Evolutionary conservation across 345 rosid species (phyloP), one percentile per base, ranked within the genome.

Genomic region (Iberis pinnata): DNA sequence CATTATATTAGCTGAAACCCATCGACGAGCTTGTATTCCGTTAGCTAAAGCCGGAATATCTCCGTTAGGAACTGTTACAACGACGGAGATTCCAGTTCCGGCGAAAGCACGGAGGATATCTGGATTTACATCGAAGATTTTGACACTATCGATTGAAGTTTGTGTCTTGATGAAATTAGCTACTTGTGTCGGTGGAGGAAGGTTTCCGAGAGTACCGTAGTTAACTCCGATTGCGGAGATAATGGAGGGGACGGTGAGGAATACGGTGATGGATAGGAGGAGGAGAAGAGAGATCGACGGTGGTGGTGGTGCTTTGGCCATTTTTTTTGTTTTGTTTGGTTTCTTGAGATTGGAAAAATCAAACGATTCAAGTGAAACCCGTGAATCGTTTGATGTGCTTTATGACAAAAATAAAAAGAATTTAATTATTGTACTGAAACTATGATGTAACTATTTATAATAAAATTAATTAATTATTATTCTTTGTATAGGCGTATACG

Each of bases 131-230:
- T 88, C 76, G 18, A 82, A 88, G 51, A 88, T 72, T 65, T 88
- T 88, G 37, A 88, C 65, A 35, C 81, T 76, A 50, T 84, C 80
- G 38, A 88, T 78, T 17, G 56, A 71, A 3, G 96, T 88, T 35
- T 54, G 53, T 9, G 94, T 71, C 42, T 69, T 72, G 26, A 82
- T 27, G 73, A 88, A 84, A 52, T 77, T 73, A 10, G 96, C 89
- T n/a, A 88, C 94, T 42, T 78, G 56, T 2, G 76, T 9, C 0
- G 94, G 94, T 0, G 94, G 73, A 0, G 90, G 94, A 16, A 88
- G 96, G 78, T 88, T 84, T 6, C 76, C 86, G 3, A 78, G 42
- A 14, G 88, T 80, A 3, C 96, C 96, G 53, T 88, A 88, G 81
- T 88, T 88, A 6, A 88, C 75, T 0, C 96, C 96, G n/a, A 88